phyloP scores from a whole-genome alignment of 805 yeast species.

The Schizosaccharomyces cryophilus region DNA sequence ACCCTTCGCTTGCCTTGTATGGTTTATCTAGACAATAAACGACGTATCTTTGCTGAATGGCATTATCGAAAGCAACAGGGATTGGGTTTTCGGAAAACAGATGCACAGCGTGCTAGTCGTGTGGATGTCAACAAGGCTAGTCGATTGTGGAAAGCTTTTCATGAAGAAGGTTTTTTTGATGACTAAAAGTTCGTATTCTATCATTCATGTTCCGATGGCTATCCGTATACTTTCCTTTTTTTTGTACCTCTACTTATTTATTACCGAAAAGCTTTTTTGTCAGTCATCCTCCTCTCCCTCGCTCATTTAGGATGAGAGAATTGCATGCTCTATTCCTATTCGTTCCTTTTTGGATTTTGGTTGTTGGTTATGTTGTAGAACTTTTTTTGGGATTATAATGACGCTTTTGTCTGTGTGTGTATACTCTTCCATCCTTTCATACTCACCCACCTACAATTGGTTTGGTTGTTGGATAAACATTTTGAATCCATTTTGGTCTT shows the following conservation, averaged over 20 bases:
- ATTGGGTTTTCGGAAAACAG: conserved; percentile 79
- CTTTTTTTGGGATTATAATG: too few relatives aligned
- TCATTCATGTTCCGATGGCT: too few relatives aligned
- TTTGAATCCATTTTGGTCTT: too few relatives aligned
- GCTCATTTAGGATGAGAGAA: background rate
- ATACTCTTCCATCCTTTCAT: too few relatives aligned
- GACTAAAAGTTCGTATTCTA: background rate
- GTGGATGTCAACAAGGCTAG: conserved; percentile 93
- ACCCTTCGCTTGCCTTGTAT: conserved; percentile 72
- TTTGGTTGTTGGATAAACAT: too few relatives aligned
- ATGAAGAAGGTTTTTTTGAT: conserved; percentile 75
- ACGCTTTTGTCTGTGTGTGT: too few relatives aligned
- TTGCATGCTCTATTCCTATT: background rate
- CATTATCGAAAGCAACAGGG: conserved; percentile 43
- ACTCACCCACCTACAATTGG: too few relatives aligned
- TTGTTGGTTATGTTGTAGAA: background rate
- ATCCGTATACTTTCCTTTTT: too few relatives aligned
- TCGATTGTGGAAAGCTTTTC: conserved; percentile 69
- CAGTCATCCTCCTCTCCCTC: too few relatives aligned
- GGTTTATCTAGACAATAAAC: conserved; percentile 51
- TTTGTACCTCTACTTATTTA: too few relatives aligned
- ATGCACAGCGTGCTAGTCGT: conserved; percentile 91
- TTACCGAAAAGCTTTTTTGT: too few relatives aligned
- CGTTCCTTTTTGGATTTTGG: background rate
- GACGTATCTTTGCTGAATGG: conserved; percentile 72